These are phyloP conservation scores for Amanita brunnescens DNA, from an alignment of 768 basidiomycete species.

Conservation along the genomic window DNA sequence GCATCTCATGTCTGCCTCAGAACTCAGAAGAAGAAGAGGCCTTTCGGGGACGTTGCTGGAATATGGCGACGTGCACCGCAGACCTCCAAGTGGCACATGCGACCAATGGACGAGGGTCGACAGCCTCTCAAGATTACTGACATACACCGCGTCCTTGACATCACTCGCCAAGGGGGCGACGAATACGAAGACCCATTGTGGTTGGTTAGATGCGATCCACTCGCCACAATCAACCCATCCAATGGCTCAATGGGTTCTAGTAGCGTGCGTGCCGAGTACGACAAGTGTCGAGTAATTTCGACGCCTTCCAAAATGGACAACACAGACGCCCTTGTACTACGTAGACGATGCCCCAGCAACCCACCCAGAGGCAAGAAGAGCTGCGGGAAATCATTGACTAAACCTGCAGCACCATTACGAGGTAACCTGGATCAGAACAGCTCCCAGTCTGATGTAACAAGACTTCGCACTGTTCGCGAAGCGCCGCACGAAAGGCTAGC, in stretches of 20 bases:
- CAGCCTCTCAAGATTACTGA: not conserved
- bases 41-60: not conserved
- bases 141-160: constrained; percentile 1
- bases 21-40: not conserved
- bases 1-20: not conserved
- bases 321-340: not conserved
- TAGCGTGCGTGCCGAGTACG: not conserved
- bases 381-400: not conserved
- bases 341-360: not conserved
- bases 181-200: not conserved
- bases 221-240: not conserved
- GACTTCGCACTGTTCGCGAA: not conserved
- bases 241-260: not conserved
- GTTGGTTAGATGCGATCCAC: not conserved
- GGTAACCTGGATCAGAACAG: not conserved
- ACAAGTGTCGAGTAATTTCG: not conserved
- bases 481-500: not conserved
- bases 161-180: not conserved
- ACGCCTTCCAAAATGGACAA: not conserved
- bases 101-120: not conserved
- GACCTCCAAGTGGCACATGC: not conserved
- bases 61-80: not conserved
- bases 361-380: not conserved
- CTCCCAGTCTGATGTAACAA: not conserved
- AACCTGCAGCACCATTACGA: not conserved